Evolutionary conservation across 140 eudicot species (phyloP).

Genomic region (Oenanthe javanica): DNA sequence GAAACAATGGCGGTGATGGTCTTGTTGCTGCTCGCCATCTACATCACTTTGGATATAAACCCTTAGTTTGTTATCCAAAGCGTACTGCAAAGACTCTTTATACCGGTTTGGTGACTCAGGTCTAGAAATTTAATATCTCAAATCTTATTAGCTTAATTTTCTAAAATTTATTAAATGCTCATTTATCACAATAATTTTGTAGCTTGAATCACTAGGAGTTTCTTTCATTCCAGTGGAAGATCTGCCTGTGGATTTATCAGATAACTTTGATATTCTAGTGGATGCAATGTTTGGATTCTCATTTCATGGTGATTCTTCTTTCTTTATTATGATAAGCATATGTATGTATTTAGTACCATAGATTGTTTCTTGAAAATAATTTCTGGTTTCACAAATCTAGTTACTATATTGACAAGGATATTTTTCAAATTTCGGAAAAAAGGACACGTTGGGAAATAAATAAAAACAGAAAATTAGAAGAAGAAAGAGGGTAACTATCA

Average conservation of each 20-base stretch:
- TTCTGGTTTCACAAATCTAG: neutral
- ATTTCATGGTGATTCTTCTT: constrained; percentile 56
- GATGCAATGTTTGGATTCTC: constrained; percentile 99
- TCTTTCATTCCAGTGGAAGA: constrained; percentile 85
- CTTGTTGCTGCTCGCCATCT: constrained; percentile 99
- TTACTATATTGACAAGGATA: neutral
- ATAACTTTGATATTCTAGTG: constrained; percentile 66
- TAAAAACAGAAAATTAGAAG: neutral
- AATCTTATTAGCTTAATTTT: neutral
- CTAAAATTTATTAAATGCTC: constrained; percentile 18
- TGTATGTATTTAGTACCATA: neutral
- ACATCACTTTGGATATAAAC: constrained; percentile 89
- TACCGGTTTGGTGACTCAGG: constrained; percentile 92
- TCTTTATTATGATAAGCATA: neutral
- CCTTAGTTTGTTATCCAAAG: constrained; percentile 80
- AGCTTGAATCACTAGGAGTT: constrained; percentile 86
- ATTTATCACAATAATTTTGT: constrained; percentile 23
- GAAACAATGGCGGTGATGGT: constrained; percentile 99
- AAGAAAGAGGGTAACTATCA: neutral
- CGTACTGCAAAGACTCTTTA: constrained; percentile 84
- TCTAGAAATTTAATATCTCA: constrained; percentile 18
- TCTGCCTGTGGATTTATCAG: constrained; percentile 62
- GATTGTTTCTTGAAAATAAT: neutral
- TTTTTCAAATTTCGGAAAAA: neutral
- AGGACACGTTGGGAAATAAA: neutral